phyloP scores from a whole-genome alignment of 306 rosid genomes.

The Quercus variabilis region DNA sequence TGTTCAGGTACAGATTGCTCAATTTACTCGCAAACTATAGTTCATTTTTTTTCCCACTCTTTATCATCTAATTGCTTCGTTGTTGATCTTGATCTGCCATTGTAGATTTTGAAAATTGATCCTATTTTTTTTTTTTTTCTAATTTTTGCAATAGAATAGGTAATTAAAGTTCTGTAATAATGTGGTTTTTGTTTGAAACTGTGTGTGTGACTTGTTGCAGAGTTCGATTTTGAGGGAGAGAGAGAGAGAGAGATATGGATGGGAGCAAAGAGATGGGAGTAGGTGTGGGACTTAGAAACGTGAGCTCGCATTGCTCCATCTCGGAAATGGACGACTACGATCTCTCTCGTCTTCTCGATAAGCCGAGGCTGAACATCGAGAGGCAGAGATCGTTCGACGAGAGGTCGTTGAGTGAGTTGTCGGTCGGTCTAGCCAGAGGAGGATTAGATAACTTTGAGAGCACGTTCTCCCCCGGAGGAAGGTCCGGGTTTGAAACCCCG shows the following conservation, averaged over 20 bases:
- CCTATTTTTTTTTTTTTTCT: background rate
- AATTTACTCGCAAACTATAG: conserved; percentile 1
- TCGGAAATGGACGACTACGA: conserved; percentile 79
- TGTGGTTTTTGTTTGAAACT: no score
- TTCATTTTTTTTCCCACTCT: background rate
- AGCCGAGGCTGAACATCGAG: conserved; percentile 72
- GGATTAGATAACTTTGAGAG: conserved; percentile 64
- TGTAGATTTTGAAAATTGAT: background rate
- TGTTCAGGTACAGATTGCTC: background rate
- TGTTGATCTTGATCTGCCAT: conserved; percentile 54
- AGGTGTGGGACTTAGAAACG: conserved; percentile 62
- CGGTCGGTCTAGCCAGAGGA: conserved; percentile 47
- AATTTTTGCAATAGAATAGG: background rate
- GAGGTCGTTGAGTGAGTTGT: conserved; percentile 86
- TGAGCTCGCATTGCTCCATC: conserved; percentile 70
- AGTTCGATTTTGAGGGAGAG: no score
- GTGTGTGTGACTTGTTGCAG: no score
- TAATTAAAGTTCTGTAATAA: no score
- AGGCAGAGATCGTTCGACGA: conserved; percentile 91
- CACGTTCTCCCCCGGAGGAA: conserved; percentile 63
- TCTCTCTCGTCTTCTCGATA: conserved; percentile 65
- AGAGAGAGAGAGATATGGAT: no score
- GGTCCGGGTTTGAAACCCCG: conserved; percentile 81
- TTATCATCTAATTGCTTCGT: background rate
- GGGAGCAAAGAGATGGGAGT: conserved; percentile 45